Evolutionary conservation across 2,329 filamentous ascomycete genomes (phyloP).

Genomic region (Neocucurbitaria cava): DNA sequence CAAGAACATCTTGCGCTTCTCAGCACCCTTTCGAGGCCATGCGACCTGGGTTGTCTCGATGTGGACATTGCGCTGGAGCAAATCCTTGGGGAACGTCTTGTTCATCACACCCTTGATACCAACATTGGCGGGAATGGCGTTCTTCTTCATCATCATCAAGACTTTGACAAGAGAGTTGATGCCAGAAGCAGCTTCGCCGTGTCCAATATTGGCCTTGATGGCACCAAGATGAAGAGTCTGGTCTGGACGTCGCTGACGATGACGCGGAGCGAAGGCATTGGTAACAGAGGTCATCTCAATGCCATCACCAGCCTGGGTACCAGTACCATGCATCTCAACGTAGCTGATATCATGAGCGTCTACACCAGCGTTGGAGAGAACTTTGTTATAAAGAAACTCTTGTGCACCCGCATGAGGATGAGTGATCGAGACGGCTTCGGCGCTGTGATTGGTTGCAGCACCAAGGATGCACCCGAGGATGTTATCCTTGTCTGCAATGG

Average conservation of each 20-base stretch:
- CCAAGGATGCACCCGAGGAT: constrained; percentile 77
- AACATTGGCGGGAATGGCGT: constrained; percentile 61
- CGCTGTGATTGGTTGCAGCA: constrained; percentile 80
- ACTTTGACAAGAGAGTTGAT: constrained; percentile 63
- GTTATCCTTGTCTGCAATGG: constrained; percentile 74
- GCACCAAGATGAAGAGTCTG: constrained; percentile 61
- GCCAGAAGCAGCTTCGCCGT: constrained; percentile 62
- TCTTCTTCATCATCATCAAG: constrained; percentile 62
- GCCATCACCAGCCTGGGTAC: constrained; percentile 83
- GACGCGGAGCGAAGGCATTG: constrained; percentile 64
- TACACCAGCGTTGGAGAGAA: constrained; percentile 75
- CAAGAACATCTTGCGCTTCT: constrained; percentile 58
- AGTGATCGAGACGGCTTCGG: constrained; percentile 81
- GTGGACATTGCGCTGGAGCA: constrained; percentile 60
- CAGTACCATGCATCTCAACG: constrained; percentile 89
- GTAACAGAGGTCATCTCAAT: constrained; percentile 83
- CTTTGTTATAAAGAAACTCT: constrained; percentile 71
- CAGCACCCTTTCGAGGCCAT: constrained; percentile 56
- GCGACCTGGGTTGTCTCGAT: constrained; percentile 56
- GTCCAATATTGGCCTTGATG: constrained; percentile 63
- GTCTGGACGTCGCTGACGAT: constrained; percentile 57
- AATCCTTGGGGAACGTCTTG: constrained; percentile 62
- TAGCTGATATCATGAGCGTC: constrained; percentile 81
- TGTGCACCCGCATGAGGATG: constrained; percentile 82
- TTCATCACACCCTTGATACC: constrained; percentile 64